Conservation (phyloP, 768 basidiomycete species). For the Phaffia australis region DNA sequence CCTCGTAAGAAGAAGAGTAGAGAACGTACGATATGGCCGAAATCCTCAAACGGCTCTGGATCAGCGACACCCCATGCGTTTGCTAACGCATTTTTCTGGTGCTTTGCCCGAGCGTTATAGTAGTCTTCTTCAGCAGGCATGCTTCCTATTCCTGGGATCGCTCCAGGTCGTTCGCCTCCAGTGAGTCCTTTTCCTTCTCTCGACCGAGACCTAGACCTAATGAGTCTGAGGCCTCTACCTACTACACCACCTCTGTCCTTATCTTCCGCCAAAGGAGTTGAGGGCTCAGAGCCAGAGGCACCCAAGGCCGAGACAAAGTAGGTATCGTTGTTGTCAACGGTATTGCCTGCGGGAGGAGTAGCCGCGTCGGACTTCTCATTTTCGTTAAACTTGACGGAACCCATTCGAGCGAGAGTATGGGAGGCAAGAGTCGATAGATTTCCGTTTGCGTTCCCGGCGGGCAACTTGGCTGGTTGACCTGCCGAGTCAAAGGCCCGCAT, state of each 20-base stretch:
- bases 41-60: conserved; percentile 82
- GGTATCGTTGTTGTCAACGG: not conserved
- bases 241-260: not conserved
- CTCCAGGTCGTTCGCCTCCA: conserved; percentile 1
- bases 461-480: not conserved
- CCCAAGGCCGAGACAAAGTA: not conserved
- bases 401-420: conserved; percentile 17
- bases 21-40: conserved; percentile 41
- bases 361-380: not conserved
- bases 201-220: conserved; percentile 16
- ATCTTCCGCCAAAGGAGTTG: not conserved
- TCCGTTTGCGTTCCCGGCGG: not conserved
- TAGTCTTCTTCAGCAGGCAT: conserved; percentile 25
- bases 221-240: conserved; percentile 11
- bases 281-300: not conserved
- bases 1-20: not conserved
- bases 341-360: not conserved
- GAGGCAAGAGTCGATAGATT: conserved; percentile 14
- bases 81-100: conserved; percentile 76
- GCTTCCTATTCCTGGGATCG: not conserved
- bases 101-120: conserved; percentile 46
- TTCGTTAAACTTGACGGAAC: conserved; percentile 15
- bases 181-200: not conserved
- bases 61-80: conserved; percentile 91
- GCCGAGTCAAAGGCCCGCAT: conserved; percentile 53